Evolutionary conservation across 2,329 filamentous ascomycete species (phyloP).

Genomic region (Aspergillus sp.): DNA sequence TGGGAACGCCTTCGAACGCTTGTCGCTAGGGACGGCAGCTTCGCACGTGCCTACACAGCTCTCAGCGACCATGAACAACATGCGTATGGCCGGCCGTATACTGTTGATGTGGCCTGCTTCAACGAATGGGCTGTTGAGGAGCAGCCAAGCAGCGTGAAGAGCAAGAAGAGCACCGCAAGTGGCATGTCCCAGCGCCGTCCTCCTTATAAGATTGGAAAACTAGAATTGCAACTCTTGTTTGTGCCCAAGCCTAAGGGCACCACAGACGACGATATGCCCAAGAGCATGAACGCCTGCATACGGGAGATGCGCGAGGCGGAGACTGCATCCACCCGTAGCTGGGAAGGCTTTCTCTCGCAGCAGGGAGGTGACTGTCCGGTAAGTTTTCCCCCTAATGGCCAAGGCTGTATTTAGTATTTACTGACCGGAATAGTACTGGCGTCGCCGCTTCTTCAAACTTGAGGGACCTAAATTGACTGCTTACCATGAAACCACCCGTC

Average conservation of each 20-base stretch:
- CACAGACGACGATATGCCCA: conserved; percentile 94
- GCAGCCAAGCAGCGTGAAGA: conserved; percentile 82
- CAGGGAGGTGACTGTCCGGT: conserved; percentile 97
- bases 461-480: conserved; percentile 88
- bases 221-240: conserved; percentile 90
- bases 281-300: conserved; percentile 97
- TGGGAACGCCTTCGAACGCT: conserved; percentile 87
- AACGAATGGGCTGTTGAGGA: conserved; percentile 98
- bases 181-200: conserved; percentile 65
- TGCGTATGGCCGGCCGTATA: conserved; percentile 84
- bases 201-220: conserved; percentile 94
- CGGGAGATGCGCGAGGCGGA: conserved; percentile 90
- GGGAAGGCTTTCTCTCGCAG: conserved; percentile 88
- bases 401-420: not conserved
- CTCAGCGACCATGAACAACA: conserved; percentile 87
- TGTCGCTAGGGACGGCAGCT: conserved; percentile 88
- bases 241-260: conserved; percentile 86
- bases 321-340: conserved; percentile 72
- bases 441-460: conserved; percentile 94
- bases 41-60: conserved; percentile 89
- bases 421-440: conserved; percentile 72
- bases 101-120: conserved; percentile 89
- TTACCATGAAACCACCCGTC: conserved; percentile 91
- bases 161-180: conserved; percentile 71
- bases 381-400: conserved; percentile 47